phyloP scores from a whole-genome alignment of 148 eudicot genomes.

The Linanthus parryae region DNA sequence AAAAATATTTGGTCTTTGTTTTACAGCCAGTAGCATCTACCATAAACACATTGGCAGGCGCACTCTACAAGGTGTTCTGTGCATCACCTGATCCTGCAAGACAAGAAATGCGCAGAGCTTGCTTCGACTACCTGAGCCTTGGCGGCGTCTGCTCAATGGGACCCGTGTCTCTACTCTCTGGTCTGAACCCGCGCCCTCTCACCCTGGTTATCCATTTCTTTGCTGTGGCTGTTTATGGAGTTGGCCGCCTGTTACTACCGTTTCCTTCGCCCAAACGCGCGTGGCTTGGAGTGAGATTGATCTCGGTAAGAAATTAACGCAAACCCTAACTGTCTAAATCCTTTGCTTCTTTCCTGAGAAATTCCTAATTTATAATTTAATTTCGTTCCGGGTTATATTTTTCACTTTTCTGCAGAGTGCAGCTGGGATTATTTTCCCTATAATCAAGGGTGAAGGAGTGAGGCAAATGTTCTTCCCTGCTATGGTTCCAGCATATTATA shows the following conservation, averaged over 20 bases:
- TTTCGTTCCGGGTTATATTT: too few relatives aligned
- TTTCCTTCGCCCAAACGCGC: slow-evolving; percentile 35
- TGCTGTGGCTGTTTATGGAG: slow-evolving; percentile 45
- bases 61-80: too few relatives aligned
- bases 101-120: slow-evolving; percentile 42
- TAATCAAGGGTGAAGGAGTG: slow-evolving; percentile 34
- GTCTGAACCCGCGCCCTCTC: slow-evolving; percentile 34
- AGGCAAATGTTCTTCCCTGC: too few relatives aligned
- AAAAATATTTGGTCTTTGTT: too few relatives aligned
- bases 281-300: slow-evolving; percentile 29
- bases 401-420: slow-evolving; percentile 23
- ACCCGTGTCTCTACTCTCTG: slow-evolving; percentile 33
- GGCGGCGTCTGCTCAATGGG: too few relatives aligned
- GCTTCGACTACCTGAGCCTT: too few relatives aligned
- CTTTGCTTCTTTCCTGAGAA: not conserved
- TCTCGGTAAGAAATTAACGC: slow-evolving; percentile 15
- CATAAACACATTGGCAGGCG: too few relatives aligned
- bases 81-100: slow-evolving; percentile 40
- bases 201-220: slow-evolving; percentile 38
- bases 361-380: not conserved
- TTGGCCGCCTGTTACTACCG: too few relatives aligned
- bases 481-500: slow-evolving; percentile 33
- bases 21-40: too few relatives aligned
- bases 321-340: not conserved
- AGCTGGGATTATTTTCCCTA: slow-evolving; percentile 30